These are phyloP conservation scores for Xylariales sp. DNA, from an alignment of 2,329 filamentous ascomycete genomes.

Conservation along the genomic window DNA sequence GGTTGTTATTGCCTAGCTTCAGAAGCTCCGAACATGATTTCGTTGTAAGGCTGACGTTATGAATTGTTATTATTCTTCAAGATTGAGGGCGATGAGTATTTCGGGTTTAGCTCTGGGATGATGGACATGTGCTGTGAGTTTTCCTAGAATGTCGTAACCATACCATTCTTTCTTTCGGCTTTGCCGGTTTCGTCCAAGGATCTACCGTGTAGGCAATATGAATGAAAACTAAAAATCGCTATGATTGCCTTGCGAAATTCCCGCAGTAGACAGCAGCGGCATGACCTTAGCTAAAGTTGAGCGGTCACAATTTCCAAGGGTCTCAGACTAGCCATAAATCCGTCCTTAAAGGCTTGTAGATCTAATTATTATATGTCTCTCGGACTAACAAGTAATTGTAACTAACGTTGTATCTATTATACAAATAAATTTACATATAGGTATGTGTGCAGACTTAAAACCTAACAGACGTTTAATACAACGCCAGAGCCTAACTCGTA, in stretches of 20 bases:
- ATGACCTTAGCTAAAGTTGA: not conserved
- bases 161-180: constrained; percentile 28
- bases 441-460: constrained; percentile 9
- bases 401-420: not conserved
- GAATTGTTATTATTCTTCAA: constrained; percentile 30
- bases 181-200: not conserved
- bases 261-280: too few relatives aligned
- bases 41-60: not conserved
- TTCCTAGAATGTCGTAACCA: constrained; percentile 30
- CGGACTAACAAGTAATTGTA: not conserved
- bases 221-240: not conserved
- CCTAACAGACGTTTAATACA: constrained; percentile 9
- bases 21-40: not conserved
- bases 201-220: not conserved
- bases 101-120: not conserved
- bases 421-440: constrained; percentile 5
- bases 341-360: too few relatives aligned
- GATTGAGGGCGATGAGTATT: constrained; percentile 6
- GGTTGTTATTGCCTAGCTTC: not conserved
- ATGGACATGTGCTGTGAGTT: constrained; percentile 1
- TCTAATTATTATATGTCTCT: too few relatives aligned
- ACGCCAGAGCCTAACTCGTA: constrained; percentile 11
- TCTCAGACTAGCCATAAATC: too few relatives aligned
- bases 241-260: not conserved
- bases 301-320: not conserved